A percentile compares a stretch with the other conserved stretches of the same genome.
phyloP scores from a whole-genome alignment of 352 stramenopile species.

The Globisporangium abappressorium region DNA sequence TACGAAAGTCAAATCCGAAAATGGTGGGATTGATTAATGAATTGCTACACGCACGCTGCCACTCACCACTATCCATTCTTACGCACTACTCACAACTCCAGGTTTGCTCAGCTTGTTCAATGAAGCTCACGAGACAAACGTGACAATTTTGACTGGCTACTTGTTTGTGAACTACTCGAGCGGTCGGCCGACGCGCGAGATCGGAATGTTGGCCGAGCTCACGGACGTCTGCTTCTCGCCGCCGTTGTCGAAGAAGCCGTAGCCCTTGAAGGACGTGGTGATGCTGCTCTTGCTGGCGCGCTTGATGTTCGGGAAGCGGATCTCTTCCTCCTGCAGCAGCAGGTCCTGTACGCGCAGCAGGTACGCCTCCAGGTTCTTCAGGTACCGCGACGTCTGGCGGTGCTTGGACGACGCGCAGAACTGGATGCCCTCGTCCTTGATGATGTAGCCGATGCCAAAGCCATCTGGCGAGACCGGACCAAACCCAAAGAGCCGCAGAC shows the following conservation, averaged over 20 bases:
- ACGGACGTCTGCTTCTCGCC: background rate
- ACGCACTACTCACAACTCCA: too few relatives aligned
- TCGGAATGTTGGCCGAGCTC: slow-evolving; percentile 10
- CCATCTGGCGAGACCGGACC: slow-evolving; percentile 91
- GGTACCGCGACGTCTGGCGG: slow-evolving; percentile 78
- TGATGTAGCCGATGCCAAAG: slow-evolving; percentile 98
- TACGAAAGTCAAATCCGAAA: too few relatives aligned
- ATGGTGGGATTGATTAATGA: too few relatives aligned
- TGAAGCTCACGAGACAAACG: background rate
- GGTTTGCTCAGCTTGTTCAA: background rate
- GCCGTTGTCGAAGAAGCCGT: slow-evolving; percentile 74
- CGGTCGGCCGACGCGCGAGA: slow-evolving; percentile 14
- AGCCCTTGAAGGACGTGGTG: slow-evolving; percentile 59
- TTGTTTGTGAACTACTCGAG: background rate
- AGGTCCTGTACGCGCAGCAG: slow-evolving; percentile 76
- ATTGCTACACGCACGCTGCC: too few relatives aligned
- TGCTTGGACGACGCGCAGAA: slow-evolving; percentile 83
- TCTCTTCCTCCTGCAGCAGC: slow-evolving; percentile 73
- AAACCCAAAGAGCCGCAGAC: slow-evolving; percentile 93
- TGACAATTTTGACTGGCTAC: background rate
- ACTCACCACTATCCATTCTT: too few relatives aligned
- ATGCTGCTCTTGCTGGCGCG: slow-evolving; percentile 34
- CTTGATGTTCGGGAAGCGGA: slow-evolving; percentile 71
- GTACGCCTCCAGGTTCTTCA: slow-evolving; percentile 81
- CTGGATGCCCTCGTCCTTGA: slow-evolving; percentile 93